Percentiles rank a stretch among this genome's conserved stretches.
These are phyloP conservation scores for Xylaria grammica DNA, from an alignment of 495 filamentous ascomycete genomes.

Conservation along the genomic window DNA sequence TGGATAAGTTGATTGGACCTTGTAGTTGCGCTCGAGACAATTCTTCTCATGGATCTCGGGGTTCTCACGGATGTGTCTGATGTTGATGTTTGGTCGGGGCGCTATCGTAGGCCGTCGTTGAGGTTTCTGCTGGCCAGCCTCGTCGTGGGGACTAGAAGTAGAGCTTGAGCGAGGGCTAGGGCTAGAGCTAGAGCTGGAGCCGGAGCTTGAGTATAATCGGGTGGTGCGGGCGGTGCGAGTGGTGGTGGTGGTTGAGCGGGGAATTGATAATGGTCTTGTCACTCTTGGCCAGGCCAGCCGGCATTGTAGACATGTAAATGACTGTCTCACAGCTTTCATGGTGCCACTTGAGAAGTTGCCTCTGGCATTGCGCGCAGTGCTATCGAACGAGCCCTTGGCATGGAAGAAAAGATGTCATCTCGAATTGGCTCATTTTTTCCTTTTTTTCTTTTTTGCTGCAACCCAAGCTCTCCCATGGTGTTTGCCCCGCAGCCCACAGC, in stretches of 20 bases:
- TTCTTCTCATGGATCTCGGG: slow-evolving; percentile 78
- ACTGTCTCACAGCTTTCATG: slow-evolving; percentile 26
- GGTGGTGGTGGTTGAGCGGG: slow-evolving; percentile 13
- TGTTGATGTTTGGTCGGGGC: slow-evolving; percentile 77
- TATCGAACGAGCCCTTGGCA: neutral
- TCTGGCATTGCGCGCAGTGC: neutral
- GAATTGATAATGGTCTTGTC: slow-evolving; percentile 10
- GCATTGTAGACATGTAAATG: slow-evolving; percentile 31
- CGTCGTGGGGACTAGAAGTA: neutral
- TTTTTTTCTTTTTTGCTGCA: too few species aligned
- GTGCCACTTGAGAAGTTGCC: slow-evolving; percentile 19
- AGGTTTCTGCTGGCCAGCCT: slow-evolving; percentile 10
- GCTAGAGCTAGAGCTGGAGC: slow-evolving; percentile 22
- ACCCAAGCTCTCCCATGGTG: neutral
- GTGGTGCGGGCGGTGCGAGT: too few species aligned
- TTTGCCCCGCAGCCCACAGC: too few species aligned
- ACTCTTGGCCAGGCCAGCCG: slow-evolving; percentile 26
- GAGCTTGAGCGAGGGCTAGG: neutral
- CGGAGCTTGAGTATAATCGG: slow-evolving; percentile 28
- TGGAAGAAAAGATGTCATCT: neutral
- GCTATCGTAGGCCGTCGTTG: slow-evolving; percentile 67
- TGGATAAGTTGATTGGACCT: slow-evolving; percentile 66
- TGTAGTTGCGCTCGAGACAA: slow-evolving; percentile 84
- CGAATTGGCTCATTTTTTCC: neutral
- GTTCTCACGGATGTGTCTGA: slow-evolving; percentile 89